phyloP scores from a whole-genome alignment of 176 grass and related monocot genomes.

The Aegilops tauschii region DNA sequence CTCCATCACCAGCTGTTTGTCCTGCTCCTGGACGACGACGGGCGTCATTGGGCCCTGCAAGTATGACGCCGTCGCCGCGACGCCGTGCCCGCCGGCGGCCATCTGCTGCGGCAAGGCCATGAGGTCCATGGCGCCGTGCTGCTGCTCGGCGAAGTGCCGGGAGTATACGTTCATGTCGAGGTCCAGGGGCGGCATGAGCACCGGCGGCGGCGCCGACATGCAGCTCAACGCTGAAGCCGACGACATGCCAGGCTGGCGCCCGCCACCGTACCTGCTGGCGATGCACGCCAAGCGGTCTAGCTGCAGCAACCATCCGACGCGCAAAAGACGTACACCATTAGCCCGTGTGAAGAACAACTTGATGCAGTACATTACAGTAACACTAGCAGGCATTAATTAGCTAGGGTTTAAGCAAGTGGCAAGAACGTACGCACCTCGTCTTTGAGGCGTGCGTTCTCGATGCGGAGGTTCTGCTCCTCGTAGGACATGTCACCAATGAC shows the following conservation, averaged over 20 bases:
- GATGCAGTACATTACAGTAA: neutral
- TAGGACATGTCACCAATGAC: constrained; percentile 87
- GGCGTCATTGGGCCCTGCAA: constrained; percentile 24
- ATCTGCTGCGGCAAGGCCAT: constrained; percentile 42
- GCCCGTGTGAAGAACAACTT: neutral
- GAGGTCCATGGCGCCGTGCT: constrained; percentile 43
- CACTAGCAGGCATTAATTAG: neutral
- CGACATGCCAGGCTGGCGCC: constrained; percentile 32
- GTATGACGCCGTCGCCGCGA: neutral
- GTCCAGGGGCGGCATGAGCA: constrained; percentile 64
- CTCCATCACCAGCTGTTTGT: constrained; percentile 67
- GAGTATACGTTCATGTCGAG: constrained; percentile 88
- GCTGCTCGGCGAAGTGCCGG: constrained; percentile 63
- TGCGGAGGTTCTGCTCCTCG: constrained; percentile 91
- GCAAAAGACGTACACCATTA: neutral
- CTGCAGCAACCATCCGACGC: constrained; percentile 40
- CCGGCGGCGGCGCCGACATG: constrained; percentile 33
- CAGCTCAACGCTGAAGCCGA: constrained; percentile 34
- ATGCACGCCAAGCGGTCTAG: constrained; percentile 89
- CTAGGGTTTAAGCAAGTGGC: constrained; percentile 5
- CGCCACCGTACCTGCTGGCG: constrained; percentile 47
- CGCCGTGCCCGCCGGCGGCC: neutral
- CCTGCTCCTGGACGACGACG: constrained; percentile 55
- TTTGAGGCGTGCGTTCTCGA: constrained; percentile 91
- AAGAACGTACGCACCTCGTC: constrained; percentile 57